These are phyloP conservation scores for Trichothecium sympodiale DNA, from an alignment of 2,329 filamentous ascomycete genomes.

Conservation along the genomic window DNA sequence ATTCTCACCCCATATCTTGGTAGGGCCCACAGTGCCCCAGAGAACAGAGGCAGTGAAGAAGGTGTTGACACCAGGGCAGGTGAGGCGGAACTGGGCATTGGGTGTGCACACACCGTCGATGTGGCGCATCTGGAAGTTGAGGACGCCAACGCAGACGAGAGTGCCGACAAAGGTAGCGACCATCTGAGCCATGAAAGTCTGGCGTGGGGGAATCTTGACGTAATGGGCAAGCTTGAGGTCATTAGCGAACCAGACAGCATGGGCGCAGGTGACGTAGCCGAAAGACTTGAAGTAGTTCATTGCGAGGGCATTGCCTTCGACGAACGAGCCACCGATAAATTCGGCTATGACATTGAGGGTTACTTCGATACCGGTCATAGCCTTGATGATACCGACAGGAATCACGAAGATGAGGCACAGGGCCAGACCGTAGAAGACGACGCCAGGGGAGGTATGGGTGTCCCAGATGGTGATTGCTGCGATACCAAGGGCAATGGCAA, in stretches of 20 bases:
- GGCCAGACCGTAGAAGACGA: conserved; percentile 30
- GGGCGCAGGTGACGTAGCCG: conserved; percentile 21
- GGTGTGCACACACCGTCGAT: conserved; percentile 17
- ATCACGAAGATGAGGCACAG: conserved; percentile 30
- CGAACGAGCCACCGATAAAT: conserved; percentile 32
- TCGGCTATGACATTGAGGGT: conserved; percentile 35
- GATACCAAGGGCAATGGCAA: conserved; percentile 22
- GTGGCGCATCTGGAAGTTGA: conserved; percentile 22
- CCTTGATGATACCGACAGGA: conserved; percentile 30
- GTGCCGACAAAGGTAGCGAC: conserved; percentile 22
- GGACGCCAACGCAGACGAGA: conserved; percentile 19
- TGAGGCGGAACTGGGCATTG: conserved; percentile 13
- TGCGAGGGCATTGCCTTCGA: conserved; percentile 30
- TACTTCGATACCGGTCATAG: conserved; percentile 29
- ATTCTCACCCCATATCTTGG: conserved; percentile 23
- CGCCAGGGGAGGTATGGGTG: conserved; percentile 28
- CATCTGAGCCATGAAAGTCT: conserved; percentile 23
- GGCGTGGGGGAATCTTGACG: conserved; percentile 30
- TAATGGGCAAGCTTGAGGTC: conserved; percentile 29
- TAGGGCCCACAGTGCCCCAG: conserved; percentile 28
- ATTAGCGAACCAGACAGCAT: conserved; percentile 22
- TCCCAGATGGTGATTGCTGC: conserved; percentile 24
- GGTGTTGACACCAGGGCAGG: conserved; percentile 18
- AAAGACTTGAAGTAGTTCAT: conserved; percentile 37
- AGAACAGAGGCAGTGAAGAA: conserved; percentile 27